Conservation (phyloP, 805 yeast species). For the Geotrichum ghanense region DNA sequence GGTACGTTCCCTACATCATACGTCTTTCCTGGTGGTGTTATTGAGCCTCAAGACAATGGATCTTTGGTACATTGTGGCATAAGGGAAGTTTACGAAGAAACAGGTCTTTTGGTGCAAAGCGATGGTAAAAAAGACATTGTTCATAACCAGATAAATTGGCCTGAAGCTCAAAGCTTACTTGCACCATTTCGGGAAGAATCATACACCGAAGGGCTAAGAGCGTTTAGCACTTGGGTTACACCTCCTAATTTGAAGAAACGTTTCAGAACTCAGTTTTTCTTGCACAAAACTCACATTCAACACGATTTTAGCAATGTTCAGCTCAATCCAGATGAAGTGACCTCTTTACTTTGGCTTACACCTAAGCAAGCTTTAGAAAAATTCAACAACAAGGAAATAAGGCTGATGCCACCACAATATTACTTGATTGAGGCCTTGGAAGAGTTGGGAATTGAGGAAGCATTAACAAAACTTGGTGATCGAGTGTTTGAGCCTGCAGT, state of each 20-base stretch:
- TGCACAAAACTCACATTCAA: slow-evolving; percentile 13
- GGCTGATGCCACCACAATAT: slow-evolving; percentile 24
- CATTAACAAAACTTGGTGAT: slow-evolving; percentile 7
- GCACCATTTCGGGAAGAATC: background rate
- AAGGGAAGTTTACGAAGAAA: slow-evolving; percentile 25
- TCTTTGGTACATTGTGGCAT: slow-evolving; percentile 19
- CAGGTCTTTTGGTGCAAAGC: slow-evolving; percentile 18
- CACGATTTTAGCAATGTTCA: slow-evolving; percentile 8
- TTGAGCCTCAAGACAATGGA: slow-evolving; percentile 17
- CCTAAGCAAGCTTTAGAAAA: slow-evolving; percentile 16
- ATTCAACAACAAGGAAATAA: slow-evolving; percentile 14
- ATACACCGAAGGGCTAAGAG: slow-evolving; percentile 8
- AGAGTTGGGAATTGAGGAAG: slow-evolving; percentile 8
- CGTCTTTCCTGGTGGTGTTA: slow-evolving; percentile 25
- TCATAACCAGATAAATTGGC: background rate
- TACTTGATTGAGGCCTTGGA: slow-evolving; percentile 14
- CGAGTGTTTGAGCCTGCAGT: slow-evolving; percentile 16
- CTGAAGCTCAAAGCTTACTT: background rate
- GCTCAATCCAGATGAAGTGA: slow-evolving; percentile 10
- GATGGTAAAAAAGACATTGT: background rate
- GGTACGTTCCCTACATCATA: slow-evolving; percentile 21
- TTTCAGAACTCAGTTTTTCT: slow-evolving; percentile 21
- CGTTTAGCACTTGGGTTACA: slow-evolving; percentile 21
- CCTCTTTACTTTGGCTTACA: slow-evolving; percentile 18
- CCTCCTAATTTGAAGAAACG: slow-evolving; percentile 17